A percentile compares a stretch with the other conserved stretches of the same genome.
phyloP scores from a whole-genome alignment of 1,284 basidiomycete genomes.

The Meripilus lineatus region DNA sequence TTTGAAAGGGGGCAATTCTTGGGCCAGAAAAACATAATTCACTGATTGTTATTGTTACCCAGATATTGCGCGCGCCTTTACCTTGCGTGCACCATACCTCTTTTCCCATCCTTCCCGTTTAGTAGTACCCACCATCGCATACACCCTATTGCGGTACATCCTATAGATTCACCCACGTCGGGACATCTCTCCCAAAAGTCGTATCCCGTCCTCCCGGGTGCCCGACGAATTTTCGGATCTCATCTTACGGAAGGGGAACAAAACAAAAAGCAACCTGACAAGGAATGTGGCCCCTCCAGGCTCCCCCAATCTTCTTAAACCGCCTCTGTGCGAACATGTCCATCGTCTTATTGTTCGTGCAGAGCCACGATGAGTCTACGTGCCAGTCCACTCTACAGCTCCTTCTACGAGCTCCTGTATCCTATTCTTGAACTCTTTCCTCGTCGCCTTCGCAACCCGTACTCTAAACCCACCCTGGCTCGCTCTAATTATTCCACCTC shows the following conservation, averaged over 20 bases:
- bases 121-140: constrained; percentile 1
- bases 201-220: constrained; percentile 25
- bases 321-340: constrained; percentile 8
- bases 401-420: constrained; percentile 10
- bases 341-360: constrained; percentile 17
- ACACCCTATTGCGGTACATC: constrained; percentile 12
- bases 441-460: constrained; percentile 11
- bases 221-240: constrained; percentile 35
- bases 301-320: constrained; percentile 13
- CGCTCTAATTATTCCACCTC: too few relatives aligned
- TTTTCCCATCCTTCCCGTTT: constrained; percentile 12
- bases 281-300: constrained; percentile 19
- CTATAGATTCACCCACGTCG: constrained; percentile 18
- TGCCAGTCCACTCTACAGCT: constrained; percentile 7
- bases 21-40: not conserved
- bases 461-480: too few relatives aligned
- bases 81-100: not conserved
- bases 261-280: constrained; percentile 35
- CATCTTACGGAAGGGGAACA: constrained; percentile 25
- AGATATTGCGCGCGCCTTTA: not conserved
- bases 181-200: constrained; percentile 34
- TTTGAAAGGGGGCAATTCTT: constrained; percentile 1
- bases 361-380: constrained; percentile 27
- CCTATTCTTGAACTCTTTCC: constrained; percentile 1
- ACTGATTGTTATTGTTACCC: constrained; percentile 1